phyloP scores from a whole-genome alignment of 441 rosid species.

The Breynia disticha region DNA sequence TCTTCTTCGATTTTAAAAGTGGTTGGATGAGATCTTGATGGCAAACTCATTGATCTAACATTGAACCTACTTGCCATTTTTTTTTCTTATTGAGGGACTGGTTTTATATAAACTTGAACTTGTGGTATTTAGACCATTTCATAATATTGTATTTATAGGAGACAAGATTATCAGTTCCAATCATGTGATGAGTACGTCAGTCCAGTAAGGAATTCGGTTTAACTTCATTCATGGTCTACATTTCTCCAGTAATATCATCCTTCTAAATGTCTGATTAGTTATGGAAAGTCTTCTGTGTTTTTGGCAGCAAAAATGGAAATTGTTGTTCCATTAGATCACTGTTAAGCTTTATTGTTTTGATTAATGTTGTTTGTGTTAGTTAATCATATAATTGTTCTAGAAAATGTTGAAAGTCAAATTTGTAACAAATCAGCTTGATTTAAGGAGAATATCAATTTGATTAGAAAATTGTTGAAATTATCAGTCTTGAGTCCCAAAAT shows the following conservation, averaged over 20 bases:
- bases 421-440: too few species aligned
- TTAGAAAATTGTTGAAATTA: too few species aligned
- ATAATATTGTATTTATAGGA: conserved; percentile 16
- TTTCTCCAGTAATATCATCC: conserved; percentile 8
- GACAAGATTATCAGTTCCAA: conserved; percentile 1
- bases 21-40: conserved; percentile 59
- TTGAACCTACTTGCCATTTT: conserved; percentile 32
- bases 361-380: too few species aligned
- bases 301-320: conserved; percentile 10
- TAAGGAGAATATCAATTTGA: too few species aligned
- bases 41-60: conserved; percentile 54
- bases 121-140: conserved; percentile 15
- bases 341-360: too few species aligned
- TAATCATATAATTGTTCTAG: too few species aligned
- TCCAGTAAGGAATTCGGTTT: conserved; percentile 16
- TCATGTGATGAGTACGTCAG: conserved; percentile 28
- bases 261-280: background rate
- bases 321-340: too few species aligned
- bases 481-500: too few species aligned
- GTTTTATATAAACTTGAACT: background rate
- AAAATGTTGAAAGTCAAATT: too few species aligned
- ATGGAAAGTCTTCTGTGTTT: conserved; percentile 17
- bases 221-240: conserved; percentile 22
- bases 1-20: conserved; percentile 37
- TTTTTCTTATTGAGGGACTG: conserved; percentile 4